Base-by-base conservation (phyloP, 2,329 filamentous ascomycete species). In the Fusarium sp. region DNA sequence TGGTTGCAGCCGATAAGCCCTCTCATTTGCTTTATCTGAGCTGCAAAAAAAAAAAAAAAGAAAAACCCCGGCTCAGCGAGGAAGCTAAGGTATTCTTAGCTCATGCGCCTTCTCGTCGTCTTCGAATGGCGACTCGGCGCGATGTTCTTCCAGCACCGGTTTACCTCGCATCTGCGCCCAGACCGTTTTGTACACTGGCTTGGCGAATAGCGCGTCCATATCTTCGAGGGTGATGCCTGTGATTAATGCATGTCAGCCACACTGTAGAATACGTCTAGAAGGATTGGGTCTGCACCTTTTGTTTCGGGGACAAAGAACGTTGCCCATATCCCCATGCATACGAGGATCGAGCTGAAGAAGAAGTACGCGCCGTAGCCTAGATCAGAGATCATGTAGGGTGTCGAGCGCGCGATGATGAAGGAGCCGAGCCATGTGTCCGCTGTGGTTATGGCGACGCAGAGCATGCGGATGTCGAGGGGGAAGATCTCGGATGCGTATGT, bases 231-330 rank as follows among this genome's bases (percentile, higher is more conserved):
- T 82, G 16, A 86, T 78, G 25, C 79, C 79, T 80, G 23, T 45
- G 23, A 15, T 12, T 8, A 19, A 10, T 25, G 23, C 48, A 10
- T 33, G 59, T 75, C 35, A 76, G 70, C 38, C 4, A n/a, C 19
- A n/a, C 25, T 33, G 12, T 21, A 23, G 16, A 48, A 25, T 41
- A 48, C 15, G 14, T 51, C 39, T n/a, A 18, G 56, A 62, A 44
- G 27, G 31, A 23, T 18, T 16, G 27, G 7, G 9, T 16, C 7
- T 14, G 39, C 57, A 75, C 85, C 85, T 76, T 86, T 87, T 6
- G 86, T 88, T 73, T 88, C 86, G 3, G 86, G 86, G 0, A 88
- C 80, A 52, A 85, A 85, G 78, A 86, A 86, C 60, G 82, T 83
- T 7, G 85, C 81, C 77, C 84, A 88, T 46, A 86, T 74, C 15